These are phyloP conservation scores for Wallacemonas sp. DNA, from an alignment of 208 protist genomes.

Conservation along the genomic window DNA sequence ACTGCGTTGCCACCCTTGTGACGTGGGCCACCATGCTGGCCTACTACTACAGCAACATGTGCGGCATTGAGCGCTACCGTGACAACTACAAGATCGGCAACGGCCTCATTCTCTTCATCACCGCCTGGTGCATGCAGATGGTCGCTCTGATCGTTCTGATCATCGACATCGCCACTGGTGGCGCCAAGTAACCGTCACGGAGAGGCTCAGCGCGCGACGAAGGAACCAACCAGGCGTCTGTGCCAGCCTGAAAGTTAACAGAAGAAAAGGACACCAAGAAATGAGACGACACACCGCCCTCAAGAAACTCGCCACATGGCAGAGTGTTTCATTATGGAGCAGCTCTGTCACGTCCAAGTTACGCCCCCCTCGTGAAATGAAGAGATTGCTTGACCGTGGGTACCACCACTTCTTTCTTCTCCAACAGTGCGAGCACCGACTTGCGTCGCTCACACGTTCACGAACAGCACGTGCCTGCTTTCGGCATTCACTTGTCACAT, in stretches of 20 bases:
- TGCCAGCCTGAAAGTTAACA: neutral
- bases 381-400: no score
- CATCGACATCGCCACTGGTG: constrained; percentile 28
- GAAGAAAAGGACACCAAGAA: no score
- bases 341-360: no score
- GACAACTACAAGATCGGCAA: constrained; percentile 40
- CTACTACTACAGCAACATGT: constrained; percentile 53
- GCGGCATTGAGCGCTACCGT: constrained; percentile 31
- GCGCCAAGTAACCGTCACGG: constrained; percentile 41
- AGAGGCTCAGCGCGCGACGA: no score
- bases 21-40: constrained; percentile 53
- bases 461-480: no score
- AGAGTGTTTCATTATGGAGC: no score
- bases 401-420: no score
- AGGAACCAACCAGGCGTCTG: no score
- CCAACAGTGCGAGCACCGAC: neutral
- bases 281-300: no score
- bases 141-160: constrained; percentile 30
- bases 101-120: constrained; percentile 55
- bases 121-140: constrained; percentile 51
- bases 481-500: constrained; percentile 5
- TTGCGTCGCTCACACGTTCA: no score
- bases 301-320: no score
- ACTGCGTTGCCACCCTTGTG: constrained; percentile 44
- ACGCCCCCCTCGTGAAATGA: no score